phyloP scores from a whole-genome alignment of 2,329 filamentous ascomycete species.

The Aspergillus ochraceoroseus region DNA sequence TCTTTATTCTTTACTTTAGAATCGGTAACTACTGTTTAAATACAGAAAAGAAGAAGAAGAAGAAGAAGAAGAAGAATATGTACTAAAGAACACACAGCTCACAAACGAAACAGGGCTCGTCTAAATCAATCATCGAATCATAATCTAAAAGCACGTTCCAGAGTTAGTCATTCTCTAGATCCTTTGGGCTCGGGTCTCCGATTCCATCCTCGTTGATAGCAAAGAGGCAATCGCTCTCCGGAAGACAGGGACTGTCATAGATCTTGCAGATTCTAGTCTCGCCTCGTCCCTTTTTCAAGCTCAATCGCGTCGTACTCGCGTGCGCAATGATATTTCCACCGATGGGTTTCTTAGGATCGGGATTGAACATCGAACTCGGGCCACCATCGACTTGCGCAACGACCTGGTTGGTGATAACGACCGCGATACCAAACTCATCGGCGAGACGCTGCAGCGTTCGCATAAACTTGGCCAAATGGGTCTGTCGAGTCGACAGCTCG shows the following conservation, averaged over 20 bases:
- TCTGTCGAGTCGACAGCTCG: constrained; percentile 86
- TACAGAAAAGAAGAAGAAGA: not conserved
- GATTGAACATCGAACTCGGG: constrained; percentile 96
- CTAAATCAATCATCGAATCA: constrained; percentile 25
- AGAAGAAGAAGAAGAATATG: constrained; percentile 6
- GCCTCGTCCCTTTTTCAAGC: constrained; percentile 87
- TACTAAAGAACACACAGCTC: constrained; percentile 7
- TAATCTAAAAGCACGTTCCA: constrained; percentile 5
- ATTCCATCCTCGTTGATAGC: constrained; percentile 97
- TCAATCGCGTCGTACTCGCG: constrained; percentile 89
- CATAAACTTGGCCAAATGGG: constrained; percentile 48
- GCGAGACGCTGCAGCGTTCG: constrained; percentile 49
- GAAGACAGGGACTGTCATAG: constrained; percentile 94
- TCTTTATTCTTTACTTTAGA: not conserved
- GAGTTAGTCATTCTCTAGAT: constrained; percentile 72
- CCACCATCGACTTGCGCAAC: constrained; percentile 97
- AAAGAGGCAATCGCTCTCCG: constrained; percentile 93
- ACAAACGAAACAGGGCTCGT: constrained; percentile 14
- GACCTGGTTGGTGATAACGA: constrained; percentile 98
- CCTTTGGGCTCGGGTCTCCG: constrained; percentile 90
- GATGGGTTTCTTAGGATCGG: constrained; percentile 98
- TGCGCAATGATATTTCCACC: constrained; percentile 98
- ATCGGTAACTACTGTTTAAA: too few relatives aligned
- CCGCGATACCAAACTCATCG: constrained; percentile 86
- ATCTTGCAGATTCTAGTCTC: constrained; percentile 99